Base-by-base conservation (phyloP, 805 yeast species). In the Candida insectorum region DNA sequence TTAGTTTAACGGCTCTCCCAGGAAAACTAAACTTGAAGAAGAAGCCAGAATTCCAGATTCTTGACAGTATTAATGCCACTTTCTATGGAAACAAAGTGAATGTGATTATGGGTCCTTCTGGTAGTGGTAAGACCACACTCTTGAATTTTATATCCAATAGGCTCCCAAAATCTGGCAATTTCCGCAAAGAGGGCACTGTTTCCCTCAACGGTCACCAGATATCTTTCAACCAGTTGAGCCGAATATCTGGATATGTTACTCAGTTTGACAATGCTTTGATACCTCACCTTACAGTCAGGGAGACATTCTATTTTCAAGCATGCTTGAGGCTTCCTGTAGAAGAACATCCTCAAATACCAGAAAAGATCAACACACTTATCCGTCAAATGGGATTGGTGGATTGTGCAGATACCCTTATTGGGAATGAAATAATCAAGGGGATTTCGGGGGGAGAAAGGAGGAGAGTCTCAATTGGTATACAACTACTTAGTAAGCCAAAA, bases 401-500 rank as follows among this genome's bases (percentile, higher is more conserved):
- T 38, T 85, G 95, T 62, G 86, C 86, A 15, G 80, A 86, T 45
- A 83, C 81, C 0, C 57, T 83, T 1, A 51, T 66, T 21, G 72
- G 72, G 1, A 51, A 59, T 2, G 66, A 54, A n/a, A 37, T 40
- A 14, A 48, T 54, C 3, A 66, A 66, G 33, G 72, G 72, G 1
- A 61, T 65, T 12, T 58, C 66, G 11, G 72, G 72, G 2, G 72
- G 56, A 36, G 96, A 87, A 52, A 85, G 84, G 52, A 70, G 95
- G 47, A 68, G 95, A 44, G 81, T 87, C 0, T 80, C 91, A 0
- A 85, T 87, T 54, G 91, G 89, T 2, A 73, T 85, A 27, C 95
- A 86, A 51, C 60, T 87, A 22, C 60, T 87, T 25, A 77, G 80
- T 38, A 77, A 77, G 36, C 91, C 94, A 0, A 77, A 78, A 36